Base-by-base conservation (phyloP, 192 early-diverging fungal species). In the Coemansia sp. region DNA sequence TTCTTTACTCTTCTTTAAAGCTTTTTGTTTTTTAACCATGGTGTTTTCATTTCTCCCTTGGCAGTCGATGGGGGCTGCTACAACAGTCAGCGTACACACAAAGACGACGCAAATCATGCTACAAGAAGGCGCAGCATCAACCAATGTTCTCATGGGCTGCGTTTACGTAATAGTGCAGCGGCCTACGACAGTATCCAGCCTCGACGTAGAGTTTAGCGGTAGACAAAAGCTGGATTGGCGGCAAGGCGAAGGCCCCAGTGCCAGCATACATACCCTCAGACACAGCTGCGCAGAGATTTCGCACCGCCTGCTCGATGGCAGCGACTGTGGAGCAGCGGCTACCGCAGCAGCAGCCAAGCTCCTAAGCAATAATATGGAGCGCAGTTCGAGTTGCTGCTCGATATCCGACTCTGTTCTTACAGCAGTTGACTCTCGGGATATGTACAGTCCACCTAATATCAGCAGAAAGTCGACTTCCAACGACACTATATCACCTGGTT, bases 71-170 rank as follows among this genome's bases (percentile, higher is more conserved):
- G 31, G 46, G 6, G 3, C 60, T 9, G 48, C 59, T 23, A 34
- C 59, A 9, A 38, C 34, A 11, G 21, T 76, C 33, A 70, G 55
- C n/a, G 60, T 79, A 9, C 68, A 73, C 31, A 69, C 77, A 14
- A 67, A 63, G 33, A 79, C 77, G 8, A 74, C 67, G 31, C 65
- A 67, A 20, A 67, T 79, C 14, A 58, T 79, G 18, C 59, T 74
- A 0, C 71, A 65, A 31, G 58, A 50, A 1, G 59, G 62, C 40
- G 56, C 46, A 0, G 48, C 59, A 48, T 33, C 39, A 34, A 36
- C 46, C 53, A 74, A 74, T 35, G 50, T 74, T 0, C 65, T 79
- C 11, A 69, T 74, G 2, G 77, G 71, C 5, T 71, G 71, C 34
- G 60, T 74, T 8, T 56, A 65, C 0, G 62, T 71, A 6, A 16